A percentile compares a stretch with the other conserved stretches of the same genome.
Conservation (phyloP, 257 asterid genomes). For the Capsicum rhomboideum region DNA sequence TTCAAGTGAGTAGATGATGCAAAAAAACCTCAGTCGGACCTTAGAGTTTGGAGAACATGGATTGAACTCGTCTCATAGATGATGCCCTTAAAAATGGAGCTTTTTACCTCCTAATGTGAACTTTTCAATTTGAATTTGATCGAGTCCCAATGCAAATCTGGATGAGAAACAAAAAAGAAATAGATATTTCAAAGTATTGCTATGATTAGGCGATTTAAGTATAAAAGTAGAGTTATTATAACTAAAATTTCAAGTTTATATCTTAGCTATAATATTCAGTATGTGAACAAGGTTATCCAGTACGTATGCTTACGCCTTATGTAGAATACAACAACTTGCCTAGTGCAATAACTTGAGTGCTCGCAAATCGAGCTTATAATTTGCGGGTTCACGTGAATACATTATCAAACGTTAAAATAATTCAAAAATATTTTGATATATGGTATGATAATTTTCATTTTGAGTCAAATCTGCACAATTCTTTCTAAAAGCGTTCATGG, state of each 20-base stretch:
- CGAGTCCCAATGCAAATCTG: no score
- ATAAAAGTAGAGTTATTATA: background rate
- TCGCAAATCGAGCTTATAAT: background rate
- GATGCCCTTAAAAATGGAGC: accelerated
- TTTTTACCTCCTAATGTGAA: no score
- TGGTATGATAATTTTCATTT: background rate
- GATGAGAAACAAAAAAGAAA: background rate
- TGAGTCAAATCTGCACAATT: background rate
- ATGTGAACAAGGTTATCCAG: background rate
- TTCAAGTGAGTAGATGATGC: no score
- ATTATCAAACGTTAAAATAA: background rate
- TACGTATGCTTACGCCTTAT: background rate
- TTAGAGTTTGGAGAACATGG: background rate
- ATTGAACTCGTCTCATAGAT: no score
- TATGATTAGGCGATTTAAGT: background rate
- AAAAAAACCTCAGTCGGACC: no score
- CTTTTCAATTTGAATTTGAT: background rate
- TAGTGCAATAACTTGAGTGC: background rate
- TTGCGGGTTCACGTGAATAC: background rate
- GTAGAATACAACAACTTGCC: background rate
- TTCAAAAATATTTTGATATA: no score
- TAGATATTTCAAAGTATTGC: background rate
- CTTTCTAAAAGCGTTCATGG: no score
- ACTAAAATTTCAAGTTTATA: background rate
- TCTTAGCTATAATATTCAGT: background rate